These are phyloP conservation scores for Diaporthe citrichinensis DNA, from an alignment of 2,329 filamentous ascomycete genomes.

Conservation along the genomic window DNA sequence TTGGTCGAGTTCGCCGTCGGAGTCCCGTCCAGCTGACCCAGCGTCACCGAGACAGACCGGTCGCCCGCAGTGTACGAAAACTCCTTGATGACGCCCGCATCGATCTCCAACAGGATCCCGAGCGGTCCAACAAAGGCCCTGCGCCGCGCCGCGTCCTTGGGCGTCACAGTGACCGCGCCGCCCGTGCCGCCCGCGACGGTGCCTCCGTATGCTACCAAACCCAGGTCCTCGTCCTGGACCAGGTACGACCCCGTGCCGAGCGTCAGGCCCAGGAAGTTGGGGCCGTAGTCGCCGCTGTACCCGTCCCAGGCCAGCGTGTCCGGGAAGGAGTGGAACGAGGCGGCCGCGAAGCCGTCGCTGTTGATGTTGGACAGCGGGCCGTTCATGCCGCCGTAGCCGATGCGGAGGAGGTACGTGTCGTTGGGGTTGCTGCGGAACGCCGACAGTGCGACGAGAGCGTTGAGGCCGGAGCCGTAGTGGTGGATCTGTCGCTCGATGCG, in stretches of 20 bases:
- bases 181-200: constrained; percentile 47
- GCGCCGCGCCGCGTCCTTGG: constrained; percentile 61
- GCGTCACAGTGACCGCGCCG: constrained; percentile 52
- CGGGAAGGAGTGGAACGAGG: constrained; percentile 70
- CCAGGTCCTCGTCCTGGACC: constrained; percentile 58
- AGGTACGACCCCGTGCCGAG: constrained; percentile 66
- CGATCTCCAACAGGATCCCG: constrained; percentile 56
- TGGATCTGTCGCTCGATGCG: constrained; percentile 67
- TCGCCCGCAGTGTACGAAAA: constrained; percentile 52
- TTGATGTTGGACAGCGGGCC: constrained; percentile 70
- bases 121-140: constrained; percentile 64
- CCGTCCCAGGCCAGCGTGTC: constrained; percentile 69
- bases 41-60: constrained; percentile 47
- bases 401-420: constrained; percentile 65
- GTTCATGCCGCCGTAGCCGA: constrained; percentile 67
- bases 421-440: constrained; percentile 62
- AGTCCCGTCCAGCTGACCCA: constrained; percentile 49
- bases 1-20: constrained; percentile 49
- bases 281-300: constrained; percentile 71
- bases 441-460: constrained; percentile 67
- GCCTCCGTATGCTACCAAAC: constrained; percentile 66
- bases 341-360: constrained; percentile 66
- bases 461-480: constrained; percentile 73
- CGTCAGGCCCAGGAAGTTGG: constrained; percentile 65
- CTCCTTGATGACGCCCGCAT: constrained; percentile 58